Evolutionary conservation across 345 rosid species (phyloP), one percentile per base, ranked within the genome.

Genomic region (Salix brachista): DNA sequence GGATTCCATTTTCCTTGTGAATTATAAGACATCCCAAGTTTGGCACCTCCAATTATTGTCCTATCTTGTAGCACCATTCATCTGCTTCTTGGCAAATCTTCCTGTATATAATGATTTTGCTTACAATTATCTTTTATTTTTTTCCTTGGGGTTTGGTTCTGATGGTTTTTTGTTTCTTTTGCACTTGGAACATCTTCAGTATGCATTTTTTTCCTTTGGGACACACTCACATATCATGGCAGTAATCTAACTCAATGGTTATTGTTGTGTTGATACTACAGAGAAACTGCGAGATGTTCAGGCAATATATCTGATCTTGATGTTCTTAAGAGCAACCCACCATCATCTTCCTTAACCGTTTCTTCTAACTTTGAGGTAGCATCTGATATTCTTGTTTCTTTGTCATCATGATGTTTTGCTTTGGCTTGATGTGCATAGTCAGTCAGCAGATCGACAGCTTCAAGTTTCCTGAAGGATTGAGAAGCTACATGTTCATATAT

Each of bases 281-380:
- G 97, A 80, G 94, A 90, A 83, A 82, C 81, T 46, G 80, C 87
- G 58, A 89, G 86, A 84, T 86, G 86, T 75, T 78, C 78, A 6
- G 83, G 84, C 68, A 78, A 69, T 80, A 71, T 71, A 36, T 71
- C 83, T 62, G 94, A 89, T 56, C 73, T 89, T 69, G 94, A 90
- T 73, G 86, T 77, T 83, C 79, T 85, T 62, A 91, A 83, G 80
- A 82, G 78, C 77, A 85, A 58, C 70, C 92, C 83, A 75, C 73
- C 86, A 60, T 78, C 81, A 19, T 81, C 90, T 62, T 85, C 86
- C 77, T 78, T 89, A 65, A 85, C 92, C 16, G 88, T 91, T 78
- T 91, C 95, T 73, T 91, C 94, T 66, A 92, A 92, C 79, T 92
- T 90, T 84, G 93, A 90, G 94, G 97, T 92, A 86, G 37, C 58